Conservation (phyloP, 176 grass and related monocot species). For the Bonia amplexicaulis region DNA sequence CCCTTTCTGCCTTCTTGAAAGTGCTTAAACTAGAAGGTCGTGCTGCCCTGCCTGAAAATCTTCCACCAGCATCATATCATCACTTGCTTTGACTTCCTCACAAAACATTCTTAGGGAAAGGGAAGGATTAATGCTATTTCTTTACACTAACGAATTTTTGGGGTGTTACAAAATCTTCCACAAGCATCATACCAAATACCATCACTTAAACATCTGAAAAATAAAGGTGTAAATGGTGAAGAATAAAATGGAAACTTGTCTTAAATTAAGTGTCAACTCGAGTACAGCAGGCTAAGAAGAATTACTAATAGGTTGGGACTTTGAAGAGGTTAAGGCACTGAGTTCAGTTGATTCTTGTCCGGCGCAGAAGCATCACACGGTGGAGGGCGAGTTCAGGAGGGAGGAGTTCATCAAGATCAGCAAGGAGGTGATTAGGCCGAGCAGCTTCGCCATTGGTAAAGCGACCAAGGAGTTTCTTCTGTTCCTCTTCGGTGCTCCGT, state of each 20-base stretch:
- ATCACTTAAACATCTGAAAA: neutral
- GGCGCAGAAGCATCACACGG: slow-evolving; percentile 20
- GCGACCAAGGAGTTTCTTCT: neutral
- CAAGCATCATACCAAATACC: neutral
- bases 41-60: neutral
- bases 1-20: neutral
- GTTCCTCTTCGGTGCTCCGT: slow-evolving; percentile 43
- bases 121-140: neutral
- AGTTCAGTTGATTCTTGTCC: neutral
- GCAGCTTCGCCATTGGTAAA: slow-evolving; percentile 42
- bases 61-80: neutral
- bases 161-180: neutral
- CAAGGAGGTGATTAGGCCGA: slow-evolving; percentile 1
- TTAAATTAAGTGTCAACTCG: neutral
- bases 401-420: slow-evolving; percentile 39
- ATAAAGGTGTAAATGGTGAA: no score
- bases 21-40: neutral
- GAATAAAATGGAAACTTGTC: no score
- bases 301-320: neutral
- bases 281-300: neutral
- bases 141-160: neutral
- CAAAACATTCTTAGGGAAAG: no score
- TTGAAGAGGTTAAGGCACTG: neutral
- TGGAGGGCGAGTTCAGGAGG: neutral
- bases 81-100: neutral